These are phyloP conservation scores for Clathrospora elynae DNA, from an alignment of 2,329 filamentous ascomycete species.

Conservation along the genomic window DNA sequence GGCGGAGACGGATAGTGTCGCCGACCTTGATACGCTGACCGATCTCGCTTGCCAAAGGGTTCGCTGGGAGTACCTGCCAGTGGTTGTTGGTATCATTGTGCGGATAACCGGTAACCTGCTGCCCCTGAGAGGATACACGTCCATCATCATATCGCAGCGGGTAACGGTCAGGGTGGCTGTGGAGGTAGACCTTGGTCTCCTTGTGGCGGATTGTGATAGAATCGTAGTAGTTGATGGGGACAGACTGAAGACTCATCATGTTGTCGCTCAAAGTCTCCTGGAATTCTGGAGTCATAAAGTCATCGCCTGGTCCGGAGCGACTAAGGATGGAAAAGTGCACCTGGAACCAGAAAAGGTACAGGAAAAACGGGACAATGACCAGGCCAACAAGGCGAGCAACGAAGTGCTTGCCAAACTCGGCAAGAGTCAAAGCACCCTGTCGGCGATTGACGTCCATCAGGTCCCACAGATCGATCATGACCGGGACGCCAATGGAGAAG, in stretches of 20 bases:
- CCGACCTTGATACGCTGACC: slow-evolving; percentile 77
- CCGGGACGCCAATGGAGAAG: slow-evolving; percentile 92
- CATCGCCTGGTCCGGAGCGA: slow-evolving; percentile 90
- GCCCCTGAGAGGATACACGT: slow-evolving; percentile 91
- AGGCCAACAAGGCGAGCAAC: slow-evolving; percentile 82
- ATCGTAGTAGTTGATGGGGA: slow-evolving; percentile 90
- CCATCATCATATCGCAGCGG: slow-evolving; percentile 96
- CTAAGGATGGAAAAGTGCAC: slow-evolving; percentile 92
- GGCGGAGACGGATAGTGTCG: slow-evolving; percentile 83
- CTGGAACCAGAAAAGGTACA: slow-evolving; percentile 99
- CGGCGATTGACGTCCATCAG: slow-evolving; percentile 86
- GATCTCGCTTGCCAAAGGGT: slow-evolving; percentile 55
- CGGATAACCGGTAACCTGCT: slow-evolving; percentile 97
- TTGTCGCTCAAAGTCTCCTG: slow-evolving; percentile 97
- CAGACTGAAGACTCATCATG: slow-evolving; percentile 82
- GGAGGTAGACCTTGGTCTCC: slow-evolving; percentile 94
- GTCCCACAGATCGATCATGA: slow-evolving; percentile 93
- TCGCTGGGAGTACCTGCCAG: slow-evolving; percentile 85
- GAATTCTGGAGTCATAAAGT: slow-evolving; percentile 98
- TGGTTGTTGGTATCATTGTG: slow-evolving; percentile 99
- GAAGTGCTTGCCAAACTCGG: slow-evolving; percentile 87
- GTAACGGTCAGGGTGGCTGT: slow-evolving; percentile 88
- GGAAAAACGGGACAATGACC: slow-evolving; percentile 89
- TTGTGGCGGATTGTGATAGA: slow-evolving; percentile 88
- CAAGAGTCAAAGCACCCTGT: slow-evolving; percentile 77